Conservation (phyloP, 2,329 filamentous ascomycete genomes). For the Calycina herbarum region DNA sequence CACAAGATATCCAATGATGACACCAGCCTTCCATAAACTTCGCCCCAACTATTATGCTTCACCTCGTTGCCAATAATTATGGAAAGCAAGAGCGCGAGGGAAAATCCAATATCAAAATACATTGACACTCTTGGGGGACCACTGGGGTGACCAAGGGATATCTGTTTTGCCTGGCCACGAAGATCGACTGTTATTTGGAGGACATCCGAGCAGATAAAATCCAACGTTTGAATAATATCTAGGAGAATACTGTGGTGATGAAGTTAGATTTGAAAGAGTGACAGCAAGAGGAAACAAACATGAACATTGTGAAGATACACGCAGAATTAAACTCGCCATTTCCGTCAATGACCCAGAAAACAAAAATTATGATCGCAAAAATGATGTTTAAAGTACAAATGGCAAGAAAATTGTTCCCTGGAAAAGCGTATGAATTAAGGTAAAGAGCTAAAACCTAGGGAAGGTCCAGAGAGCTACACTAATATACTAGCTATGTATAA, state of each 20-base stretch:
- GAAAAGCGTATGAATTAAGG: no score
- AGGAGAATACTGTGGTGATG: constrained; percentile 15
- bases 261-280: neutral
- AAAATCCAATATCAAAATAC: constrained; percentile 19
- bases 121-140: constrained; percentile 13
- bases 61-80: constrained; percentile 15
- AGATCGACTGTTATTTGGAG: constrained; percentile 24
- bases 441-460: no score
- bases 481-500: no score
- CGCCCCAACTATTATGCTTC: constrained; percentile 3
- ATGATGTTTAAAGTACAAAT: neutral
- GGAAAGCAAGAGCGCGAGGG: constrained; percentile 15
- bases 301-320: constrained; percentile 2
- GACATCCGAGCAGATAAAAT: constrained; percentile 17
- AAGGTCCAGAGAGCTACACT: no score
- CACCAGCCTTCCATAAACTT: constrained; percentile 15
- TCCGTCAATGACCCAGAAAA: constrained; percentile 6
- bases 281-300: neutral
- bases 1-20: constrained; percentile 21
- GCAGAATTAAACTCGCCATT: neutral
- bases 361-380: neutral
- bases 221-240: constrained; percentile 18
- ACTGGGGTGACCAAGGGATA: constrained; percentile 4
- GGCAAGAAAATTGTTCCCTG: neutral
- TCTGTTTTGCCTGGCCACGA: constrained; percentile 12